These are phyloP conservation scores for Catharanthus roseus DNA, from an alignment of 257 asterid genomes.

Conservation along the genomic window DNA sequence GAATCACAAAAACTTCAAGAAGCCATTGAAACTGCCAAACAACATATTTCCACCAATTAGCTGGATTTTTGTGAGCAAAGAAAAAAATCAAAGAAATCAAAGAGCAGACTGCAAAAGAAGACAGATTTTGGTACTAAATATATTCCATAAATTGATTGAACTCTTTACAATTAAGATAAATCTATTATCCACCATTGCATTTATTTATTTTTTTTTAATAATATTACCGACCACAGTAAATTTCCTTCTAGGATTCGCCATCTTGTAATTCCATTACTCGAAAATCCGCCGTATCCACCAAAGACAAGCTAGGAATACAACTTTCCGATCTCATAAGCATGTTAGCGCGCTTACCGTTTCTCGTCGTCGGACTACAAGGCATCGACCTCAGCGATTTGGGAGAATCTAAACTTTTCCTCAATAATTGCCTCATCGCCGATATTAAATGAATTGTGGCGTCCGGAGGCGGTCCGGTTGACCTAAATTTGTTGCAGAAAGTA, in stretches of 20 bases:
- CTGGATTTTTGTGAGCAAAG: too few species aligned
- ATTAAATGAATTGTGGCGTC: constrained; percentile 54
- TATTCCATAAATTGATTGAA: not conserved
- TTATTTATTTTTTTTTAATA: not conserved
- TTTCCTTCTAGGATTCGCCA: not conserved
- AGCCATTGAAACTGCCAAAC: too few species aligned
- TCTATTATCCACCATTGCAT: not conserved
- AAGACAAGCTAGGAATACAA: constrained; percentile 52
- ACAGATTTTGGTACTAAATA: not conserved
- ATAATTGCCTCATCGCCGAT: constrained; percentile 56
- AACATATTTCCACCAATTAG: too few species aligned
- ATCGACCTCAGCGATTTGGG: constrained; percentile 52
- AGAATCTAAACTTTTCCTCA: constrained; percentile 49
- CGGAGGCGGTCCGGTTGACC: constrained; percentile 54
- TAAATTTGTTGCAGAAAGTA: constrained; percentile 56
- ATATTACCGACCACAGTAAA: too few species aligned
- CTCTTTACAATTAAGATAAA: constrained; percentile 1
- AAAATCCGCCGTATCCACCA: constrained; percentile 35
- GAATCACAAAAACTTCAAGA: too few species aligned
- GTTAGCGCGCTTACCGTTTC: constrained; percentile 14
- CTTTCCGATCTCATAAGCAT: constrained; percentile 58
- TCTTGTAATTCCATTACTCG: constrained; percentile 34
- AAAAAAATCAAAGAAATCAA: not conserved
- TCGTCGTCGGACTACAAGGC: constrained; percentile 65
- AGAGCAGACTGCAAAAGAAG: not conserved